Base-by-base conservation (phyloP, 495 filamentous ascomycete species). In the Cercophora newfieldiana region DNA sequence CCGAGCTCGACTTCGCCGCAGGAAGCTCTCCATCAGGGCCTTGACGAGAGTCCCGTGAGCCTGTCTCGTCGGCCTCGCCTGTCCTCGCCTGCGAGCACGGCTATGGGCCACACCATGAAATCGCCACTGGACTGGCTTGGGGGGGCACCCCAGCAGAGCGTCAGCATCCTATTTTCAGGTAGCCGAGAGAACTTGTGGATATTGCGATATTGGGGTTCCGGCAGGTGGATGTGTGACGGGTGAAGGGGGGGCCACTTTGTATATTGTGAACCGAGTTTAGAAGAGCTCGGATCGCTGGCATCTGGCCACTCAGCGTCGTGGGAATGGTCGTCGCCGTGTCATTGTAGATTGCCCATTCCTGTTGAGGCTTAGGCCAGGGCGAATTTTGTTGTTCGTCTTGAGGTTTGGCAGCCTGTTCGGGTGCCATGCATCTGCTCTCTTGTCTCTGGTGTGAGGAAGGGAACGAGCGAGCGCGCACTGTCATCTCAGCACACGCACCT, bases 141-240 rank as follows among this genome's bases (percentile, higher is more conserved):
- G 29, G 54, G 31, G 54, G 56, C 54, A 33, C 25, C 28, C 24
- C 16, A 62, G 54, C 49, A 55, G 31, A 30, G 51, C 63, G 28
- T 62, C 51, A 48, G 30, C 63, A 62, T 61, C 68, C 69, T 71
- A 71, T 75, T 74, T 61, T 71, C 66, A 59, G 66, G 66, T 64
- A 74, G 65, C 65, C 72, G 65, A 75, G 71, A 66, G 25, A 59
- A 61, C 54, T 53, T 63, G 24, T 16, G 37, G 37, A 44, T 44
- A 44, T 44, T 44, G 37, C 37, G 66, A 72, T 71, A 71, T 71
- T 69, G 61, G 57, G 25, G 44, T n/a, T 50, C 68, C 63, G 62
- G 60, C 56, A 67, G 57, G 61, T 64, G 61, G 60, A 61, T 69
- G 59, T 29, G 56, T 44, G 37, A 44, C 37, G 12, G n/a, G 37